Evolutionary conservation across 2,329 filamentous ascomycete species (phyloP), one percentile per base, ranked within the genome.

Genomic region (Venturia pyrina): DNA sequence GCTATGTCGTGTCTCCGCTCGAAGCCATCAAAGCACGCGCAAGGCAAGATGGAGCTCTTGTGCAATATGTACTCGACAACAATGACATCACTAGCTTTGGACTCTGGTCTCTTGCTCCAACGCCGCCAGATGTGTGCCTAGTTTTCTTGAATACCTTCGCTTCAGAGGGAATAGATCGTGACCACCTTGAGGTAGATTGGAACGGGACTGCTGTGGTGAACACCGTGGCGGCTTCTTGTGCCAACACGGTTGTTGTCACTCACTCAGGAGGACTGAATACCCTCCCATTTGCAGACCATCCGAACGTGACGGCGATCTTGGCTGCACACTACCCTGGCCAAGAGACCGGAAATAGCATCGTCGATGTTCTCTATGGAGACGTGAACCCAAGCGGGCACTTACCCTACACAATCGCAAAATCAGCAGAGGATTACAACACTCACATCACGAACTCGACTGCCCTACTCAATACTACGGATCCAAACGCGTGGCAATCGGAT

Each of bases 331-430:
- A 65, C 59, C 63, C 93, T 0, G 91, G 92, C 1, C 87, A 96
- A 73, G 92, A 96, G 74, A 92, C 89, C 53, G 93, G 93, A 8
- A 88, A 90, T 68, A 90, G 92, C 0, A 81, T 97, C 6, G 85
- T 85, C 1, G 90, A 96, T 70, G 82, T 96, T 1, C 78, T 96
- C 1, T 90, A 93, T 66, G 93, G 92, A 8, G 83, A 88, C 28
- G 82, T 87, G 17, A 93, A 91, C 70, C 87, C 88, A 0, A 91
- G 86, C 63, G 92, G 93, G 19, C 88, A 89, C 65, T 79, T 97
- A 1, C 93, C 93, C 0, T 96, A 96, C 76, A 96, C 91, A 0
- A 89, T 65, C 32, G 48, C 63, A 3, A 76, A 75, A 68, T 65
- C 70, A 19, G 66, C 70, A 1, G 68, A 50, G 1, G 75, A 77